These are phyloP conservation scores for Debaryomyces sp. DNA, from an alignment of 1,139 yeast genomes.

Conservation along the genomic window DNA sequence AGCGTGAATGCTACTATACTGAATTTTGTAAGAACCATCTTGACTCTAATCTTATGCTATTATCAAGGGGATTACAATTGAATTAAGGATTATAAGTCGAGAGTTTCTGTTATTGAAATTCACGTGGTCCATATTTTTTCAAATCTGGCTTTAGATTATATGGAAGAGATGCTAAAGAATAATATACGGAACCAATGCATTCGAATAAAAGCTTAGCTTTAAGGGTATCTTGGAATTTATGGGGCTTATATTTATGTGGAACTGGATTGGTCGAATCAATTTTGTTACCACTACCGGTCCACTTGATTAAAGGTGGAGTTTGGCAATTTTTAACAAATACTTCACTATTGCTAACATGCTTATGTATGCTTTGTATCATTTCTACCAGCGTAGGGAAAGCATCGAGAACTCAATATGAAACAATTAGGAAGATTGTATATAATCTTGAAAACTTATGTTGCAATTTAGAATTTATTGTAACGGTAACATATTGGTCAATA, in stretches of 20 bases:
- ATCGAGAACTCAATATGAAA: neutral
- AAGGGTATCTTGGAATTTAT: neutral
- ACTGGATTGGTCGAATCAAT: neutral
- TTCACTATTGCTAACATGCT: constrained; percentile 25
- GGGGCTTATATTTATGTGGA: neutral
- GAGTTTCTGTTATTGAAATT: neutral
- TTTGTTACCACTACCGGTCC: constrained; percentile 44
- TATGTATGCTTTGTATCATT: constrained; percentile 1
- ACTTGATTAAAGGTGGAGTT: constrained; percentile 57
- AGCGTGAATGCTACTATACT: neutral
- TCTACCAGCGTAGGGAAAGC: neutral
- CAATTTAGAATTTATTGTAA: constrained; percentile 25
- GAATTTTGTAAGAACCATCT: neutral
- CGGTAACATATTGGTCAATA: constrained; percentile 26
- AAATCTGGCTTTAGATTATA: neutral
- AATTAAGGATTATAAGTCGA: neutral
- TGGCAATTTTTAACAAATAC: constrained; percentile 71
- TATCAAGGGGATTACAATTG: neutral
- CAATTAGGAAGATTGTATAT: neutral
- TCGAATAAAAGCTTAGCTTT: neutral
- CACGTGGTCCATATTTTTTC: neutral
- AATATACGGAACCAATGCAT: neutral
- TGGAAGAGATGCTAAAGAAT: neutral
- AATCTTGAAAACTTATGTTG: constrained; percentile 15
- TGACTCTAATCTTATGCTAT: neutral